Evolutionary conservation across 2,329 filamentous ascomycete species (phyloP), one percentile per base, ranked within the genome.

Genomic region (Ceratocystiopsis minuta): DNA sequence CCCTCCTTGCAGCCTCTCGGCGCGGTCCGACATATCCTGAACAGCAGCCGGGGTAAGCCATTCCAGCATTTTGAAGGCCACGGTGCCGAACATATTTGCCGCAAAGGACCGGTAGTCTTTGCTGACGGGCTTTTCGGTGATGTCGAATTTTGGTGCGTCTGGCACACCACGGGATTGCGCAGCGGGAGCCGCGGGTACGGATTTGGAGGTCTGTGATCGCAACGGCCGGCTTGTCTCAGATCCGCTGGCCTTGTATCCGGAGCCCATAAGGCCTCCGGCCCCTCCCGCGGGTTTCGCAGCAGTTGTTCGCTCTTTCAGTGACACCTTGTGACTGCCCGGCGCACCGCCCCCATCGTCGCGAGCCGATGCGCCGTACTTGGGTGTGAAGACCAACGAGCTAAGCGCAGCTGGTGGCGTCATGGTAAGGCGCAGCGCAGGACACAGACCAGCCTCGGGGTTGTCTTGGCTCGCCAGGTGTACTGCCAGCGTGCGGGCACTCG

Each of bases 401-500:
- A 67, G 49, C 10, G 66, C 61, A 20, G 66, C 62, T 5, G 67
- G 62, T 0, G 64, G 57, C 15, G 59, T 57, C 39, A 60, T 61
- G 1, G 63, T 57, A 6, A 59, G 55, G 37, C 59, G 58, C 15
- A 74, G 55, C 17, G 61, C 55, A 1, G 67, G 67, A 39, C 85
- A 93, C 0, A 93, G 62, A 3, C 72, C 74, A 44, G 62, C 66
- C 47, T 83, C 76, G 0, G 85, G 75, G 49, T 90, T 75, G 51
- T 87, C 80, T 53, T 85, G 77, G 52, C 79, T 82, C 11, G 85
- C 83, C 40, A 93, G 67, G 52, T 82, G 83, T 43, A 83, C 72
- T 13, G 86, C 86, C 31, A 94, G 61, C 2, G 81, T 83, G 52
- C 84, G 73, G 10, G 86, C 85, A 52, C 84, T 93, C 37, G 85